phyloP scores from a whole-genome alignment of 805 yeast species.

The Teunomyces stri region DNA sequence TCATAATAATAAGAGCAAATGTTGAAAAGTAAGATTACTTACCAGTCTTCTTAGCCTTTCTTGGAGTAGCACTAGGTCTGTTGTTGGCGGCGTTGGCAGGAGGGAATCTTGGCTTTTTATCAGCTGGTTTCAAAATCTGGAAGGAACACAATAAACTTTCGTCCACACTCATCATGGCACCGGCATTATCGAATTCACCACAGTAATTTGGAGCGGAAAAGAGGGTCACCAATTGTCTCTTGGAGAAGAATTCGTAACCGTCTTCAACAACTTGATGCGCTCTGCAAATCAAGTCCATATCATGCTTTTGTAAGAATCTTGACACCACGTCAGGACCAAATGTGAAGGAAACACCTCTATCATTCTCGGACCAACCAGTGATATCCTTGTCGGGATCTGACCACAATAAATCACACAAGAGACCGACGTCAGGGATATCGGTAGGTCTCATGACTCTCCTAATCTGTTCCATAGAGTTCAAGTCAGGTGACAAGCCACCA shows the following conservation, averaged over 20 bases:
- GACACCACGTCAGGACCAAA: constrained; percentile 99
- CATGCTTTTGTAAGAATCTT: constrained; percentile 93
- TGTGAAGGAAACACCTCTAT: constrained; percentile 98
- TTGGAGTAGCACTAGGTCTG: constrained; percentile 59
- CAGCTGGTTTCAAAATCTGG: constrained; percentile 97
- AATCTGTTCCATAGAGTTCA: constrained; percentile 97
- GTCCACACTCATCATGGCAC: constrained; percentile 99
- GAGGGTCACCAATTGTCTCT: constrained; percentile 92
- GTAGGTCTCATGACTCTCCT: constrained; percentile 99
- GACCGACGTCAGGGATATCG: constrained; percentile 97
- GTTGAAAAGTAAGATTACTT: constrained; percentile 28
- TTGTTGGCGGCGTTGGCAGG: constrained; percentile 43
- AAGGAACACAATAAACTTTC: constrained; percentile 94
- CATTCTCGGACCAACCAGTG: constrained; percentile 98
- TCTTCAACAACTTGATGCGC: constrained; percentile 99
- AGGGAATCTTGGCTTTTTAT: constrained; percentile 76
- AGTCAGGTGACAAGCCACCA: constrained; percentile 96
- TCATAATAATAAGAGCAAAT: not conserved
- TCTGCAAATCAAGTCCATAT: constrained; percentile 95
- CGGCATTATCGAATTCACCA: constrained; percentile 98
- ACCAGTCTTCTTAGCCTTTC: constrained; percentile 52
- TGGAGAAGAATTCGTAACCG: constrained; percentile 95
- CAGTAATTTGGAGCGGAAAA: constrained; percentile 98
- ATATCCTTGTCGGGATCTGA: constrained; percentile 98
- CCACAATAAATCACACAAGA: constrained; percentile 95